Percentiles rank a stretch among this genome's conserved stretches.
Conservation (phyloP, 305 asterid species). For the Euphrasia arctica region DNA sequence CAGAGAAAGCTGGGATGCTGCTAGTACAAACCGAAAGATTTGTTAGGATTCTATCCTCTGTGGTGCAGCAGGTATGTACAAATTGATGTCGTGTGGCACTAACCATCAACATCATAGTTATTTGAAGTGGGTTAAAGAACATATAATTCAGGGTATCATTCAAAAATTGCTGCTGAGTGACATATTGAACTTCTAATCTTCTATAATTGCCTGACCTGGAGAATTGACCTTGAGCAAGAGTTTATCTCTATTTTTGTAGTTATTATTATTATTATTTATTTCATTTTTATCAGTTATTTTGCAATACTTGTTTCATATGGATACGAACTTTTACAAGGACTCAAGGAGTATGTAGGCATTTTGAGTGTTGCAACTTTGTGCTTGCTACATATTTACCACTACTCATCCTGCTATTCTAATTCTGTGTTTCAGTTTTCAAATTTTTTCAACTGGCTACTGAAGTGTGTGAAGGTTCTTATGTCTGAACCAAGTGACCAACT, state of each 20-base stretch:
- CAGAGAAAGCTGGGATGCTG: constrained; percentile 87
- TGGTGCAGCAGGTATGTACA: constrained; percentile 74
- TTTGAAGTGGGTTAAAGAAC: constrained; percentile 14
- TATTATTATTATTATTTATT: no score
- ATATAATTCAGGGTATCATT: constrained; percentile 12
- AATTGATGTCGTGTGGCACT: not conserved
- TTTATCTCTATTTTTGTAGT: not conserved
- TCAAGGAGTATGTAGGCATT: constrained; percentile 11
- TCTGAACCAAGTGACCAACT: constrained; percentile 93
- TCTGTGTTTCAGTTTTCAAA: constrained; percentile 71
- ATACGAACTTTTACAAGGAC: constrained; percentile 11
- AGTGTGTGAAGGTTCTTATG: constrained; percentile 82
- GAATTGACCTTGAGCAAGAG: constrained; percentile 4
- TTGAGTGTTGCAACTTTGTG: constrained; percentile 15
- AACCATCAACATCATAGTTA: constrained; percentile 11
- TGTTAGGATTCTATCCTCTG: constrained; percentile 73
- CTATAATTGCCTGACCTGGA: constrained; percentile 8
- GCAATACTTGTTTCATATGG: constrained; percentile 4
- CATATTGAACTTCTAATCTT: not conserved
- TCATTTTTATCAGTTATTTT: not conserved
- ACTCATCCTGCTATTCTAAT: constrained; percentile 27
- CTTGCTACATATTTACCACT: constrained; percentile 22
- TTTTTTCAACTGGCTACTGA: constrained; percentile 97
- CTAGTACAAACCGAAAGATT: constrained; percentile 80
- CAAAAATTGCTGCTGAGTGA: not conserved